These are phyloP conservation scores for Xanthoceras sorbifolium DNA, from an alignment of 345 rosid species.

Conservation along the genomic window DNA sequence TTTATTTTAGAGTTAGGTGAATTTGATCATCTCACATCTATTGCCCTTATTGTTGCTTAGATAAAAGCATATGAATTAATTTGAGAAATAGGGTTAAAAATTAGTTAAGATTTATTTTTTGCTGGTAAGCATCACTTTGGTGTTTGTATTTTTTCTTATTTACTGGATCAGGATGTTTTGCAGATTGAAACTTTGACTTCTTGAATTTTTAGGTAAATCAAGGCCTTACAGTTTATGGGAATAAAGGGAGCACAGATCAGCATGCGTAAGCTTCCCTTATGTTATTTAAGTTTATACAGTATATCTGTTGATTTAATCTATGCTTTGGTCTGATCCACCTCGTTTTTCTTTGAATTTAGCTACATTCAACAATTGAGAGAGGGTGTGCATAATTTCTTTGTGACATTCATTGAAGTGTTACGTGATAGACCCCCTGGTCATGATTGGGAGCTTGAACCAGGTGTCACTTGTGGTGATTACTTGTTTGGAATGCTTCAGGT, in stretches of 20 bases:
- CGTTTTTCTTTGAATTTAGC: constrained; percentile 37
- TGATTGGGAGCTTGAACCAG: constrained; percentile 99
- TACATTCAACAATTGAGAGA: constrained; percentile 99
- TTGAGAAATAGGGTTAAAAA: neutral
- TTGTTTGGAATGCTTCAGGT: constrained; percentile 99
- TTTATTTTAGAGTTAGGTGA: neutral
- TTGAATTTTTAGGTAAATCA: constrained; percentile 80
- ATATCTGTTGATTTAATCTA: neutral
- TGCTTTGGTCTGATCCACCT: constrained; percentile 1
- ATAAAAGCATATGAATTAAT: neutral
- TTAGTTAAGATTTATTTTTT: neutral
- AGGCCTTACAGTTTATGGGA: constrained; percentile 94
- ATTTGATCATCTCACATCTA: constrained; percentile 8
- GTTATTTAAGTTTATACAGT: neutral
- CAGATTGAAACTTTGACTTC: constrained; percentile 13
- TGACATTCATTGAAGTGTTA: constrained; percentile 91
- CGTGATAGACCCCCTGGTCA: constrained; percentile 99
- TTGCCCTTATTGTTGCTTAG: neutral
- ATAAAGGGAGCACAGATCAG: constrained; percentile 99
- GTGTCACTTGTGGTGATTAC: constrained; percentile 98
- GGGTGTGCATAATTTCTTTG: constrained; percentile 97
- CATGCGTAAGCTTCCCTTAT: constrained; percentile 76
- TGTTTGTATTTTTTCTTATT: neutral
- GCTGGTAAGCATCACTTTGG: neutral
- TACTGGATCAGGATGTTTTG: neutral